Conservation (phyloP, 352 stramenopile genomes). For the Saprolegnia parasitica region DNA sequence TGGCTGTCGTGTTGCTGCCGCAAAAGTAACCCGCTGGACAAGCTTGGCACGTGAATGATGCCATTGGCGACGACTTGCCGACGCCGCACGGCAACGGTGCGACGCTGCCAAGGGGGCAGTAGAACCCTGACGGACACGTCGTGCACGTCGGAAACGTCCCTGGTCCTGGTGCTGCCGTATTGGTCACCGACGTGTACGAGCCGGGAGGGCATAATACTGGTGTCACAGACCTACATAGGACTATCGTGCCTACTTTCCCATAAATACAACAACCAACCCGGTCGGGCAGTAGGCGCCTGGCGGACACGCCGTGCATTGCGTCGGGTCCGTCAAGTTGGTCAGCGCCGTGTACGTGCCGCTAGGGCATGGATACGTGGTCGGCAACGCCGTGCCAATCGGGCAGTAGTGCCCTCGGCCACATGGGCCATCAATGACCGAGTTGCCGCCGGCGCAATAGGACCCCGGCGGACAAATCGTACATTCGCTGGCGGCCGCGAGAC, state of each 20-base stretch:
- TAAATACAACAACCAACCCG: slow-evolving; percentile 29
- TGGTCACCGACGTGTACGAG: slow-evolving; percentile 67
- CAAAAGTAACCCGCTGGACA: slow-evolving; percentile 81
- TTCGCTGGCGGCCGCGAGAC: slow-evolving; percentile 50
- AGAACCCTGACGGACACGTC: slow-evolving; percentile 76
- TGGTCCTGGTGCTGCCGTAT: slow-evolving; percentile 59
- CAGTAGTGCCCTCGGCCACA: slow-evolving; percentile 87
- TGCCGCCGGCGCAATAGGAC: slow-evolving; percentile 81
- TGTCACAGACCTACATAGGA: slow-evolving; percentile 35
- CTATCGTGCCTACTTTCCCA: not conserved
- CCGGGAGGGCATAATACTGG: slow-evolving; percentile 70
- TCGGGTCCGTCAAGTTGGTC: slow-evolving; percentile 67
- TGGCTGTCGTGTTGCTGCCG: slow-evolving; percentile 59
- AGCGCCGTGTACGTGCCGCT: slow-evolving; percentile 75
- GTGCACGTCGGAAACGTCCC: slow-evolving; percentile 61
- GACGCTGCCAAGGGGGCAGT: slow-evolving; percentile 60
- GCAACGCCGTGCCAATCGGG: slow-evolving; percentile 60
- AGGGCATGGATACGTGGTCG: slow-evolving; percentile 73
- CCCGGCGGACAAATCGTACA: slow-evolving; percentile 80
- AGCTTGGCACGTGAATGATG: slow-evolving; percentile 47
- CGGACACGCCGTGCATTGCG: slow-evolving; percentile 73
- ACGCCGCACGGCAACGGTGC: slow-evolving; percentile 62
- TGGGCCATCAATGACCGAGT: slow-evolving; percentile 61
- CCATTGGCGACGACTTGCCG: slow-evolving; percentile 51
- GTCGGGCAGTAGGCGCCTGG: slow-evolving; percentile 68